Base-by-base conservation (phyloP, 2,329 filamentous ascomycete genomes). In the Metarhizium brunneum region DNA sequence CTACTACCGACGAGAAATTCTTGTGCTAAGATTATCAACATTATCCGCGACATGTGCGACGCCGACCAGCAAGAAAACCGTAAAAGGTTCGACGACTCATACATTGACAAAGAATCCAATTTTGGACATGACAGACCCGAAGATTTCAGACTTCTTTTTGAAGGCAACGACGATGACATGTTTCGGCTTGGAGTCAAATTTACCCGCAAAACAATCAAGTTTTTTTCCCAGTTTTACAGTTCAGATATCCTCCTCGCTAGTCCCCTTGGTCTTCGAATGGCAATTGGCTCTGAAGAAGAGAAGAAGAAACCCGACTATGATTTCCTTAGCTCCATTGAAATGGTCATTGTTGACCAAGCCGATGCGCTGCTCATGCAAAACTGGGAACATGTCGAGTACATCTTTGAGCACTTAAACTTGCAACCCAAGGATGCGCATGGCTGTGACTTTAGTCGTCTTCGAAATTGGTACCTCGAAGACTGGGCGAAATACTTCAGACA, bases 361-460 rank as follows among this genome's bases (percentile, higher is more conserved):
- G 92, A 97, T 70, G 91, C 91, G 0, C 81, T 96, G 47, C 82
- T 95, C 8, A 96, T 96, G 91, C 94, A 99, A 70, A 97, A 96
- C 69, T 97, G 92, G 92, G 91, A 96, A 65, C 92, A 99, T 67
- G 83, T 96, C 58, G 89, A 95, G 69, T 89, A 88, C 68, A 88
- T 96, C 63, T 92, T 97, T 66, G 85, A 90, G 59, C 90, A 96
- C 68, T 81, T 99, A 59, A 99, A 99, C 69, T 78, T 88, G 25
- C 90, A 95, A 64, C 92, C 94, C 42, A 90, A 87, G 65, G 89
- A 95, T 63, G 83, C 90, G 1, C 92, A 96, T 69, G 92, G 88
- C 61, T 95, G 90, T 65, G 94, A 99, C 74, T 96, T 97, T 68
- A 89, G 87, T 62, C 88, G 94, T 18, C 89, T 97, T 6, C 82